A percentile compares a stretch with the other conserved stretches of the same genome.
These are phyloP conservation scores for Pyronema domesticum DNA, from an alignment of 495 filamentous ascomycete species.

Conservation along the genomic window DNA sequence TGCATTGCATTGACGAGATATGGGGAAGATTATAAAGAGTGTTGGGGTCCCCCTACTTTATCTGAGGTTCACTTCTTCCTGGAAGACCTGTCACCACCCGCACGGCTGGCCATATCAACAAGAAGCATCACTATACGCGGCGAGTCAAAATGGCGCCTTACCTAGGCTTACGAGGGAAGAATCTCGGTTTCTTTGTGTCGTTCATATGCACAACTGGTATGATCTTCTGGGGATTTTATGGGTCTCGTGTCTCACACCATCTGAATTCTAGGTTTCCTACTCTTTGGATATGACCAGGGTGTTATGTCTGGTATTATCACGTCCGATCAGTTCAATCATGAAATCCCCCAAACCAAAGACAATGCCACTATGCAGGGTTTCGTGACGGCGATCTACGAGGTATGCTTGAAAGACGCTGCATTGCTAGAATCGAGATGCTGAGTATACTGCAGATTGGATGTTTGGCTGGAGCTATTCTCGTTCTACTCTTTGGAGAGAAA, in stretches of 20 bases:
- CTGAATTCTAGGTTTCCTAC: conserved; percentile 67
- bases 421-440: no score
- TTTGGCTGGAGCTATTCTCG: conserved; percentile 53
- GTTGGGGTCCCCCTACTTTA: neutral
- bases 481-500: conserved; percentile 47
- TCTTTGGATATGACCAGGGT: conserved; percentile 97
- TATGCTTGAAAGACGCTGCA: conserved; percentile 29
- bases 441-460: conserved; percentile 45
- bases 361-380: conserved; percentile 60
- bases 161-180: conserved; percentile 45
- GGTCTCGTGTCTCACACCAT: conserved; percentile 30
- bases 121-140: neutral
- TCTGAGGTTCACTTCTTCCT: no score
- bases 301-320: conserved; percentile 99
- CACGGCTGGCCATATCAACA: no score
- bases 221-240: conserved; percentile 30
- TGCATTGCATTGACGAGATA: neutral
- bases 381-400: conserved; percentile 70
- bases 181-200: conserved; percentile 45
- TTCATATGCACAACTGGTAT: conserved; percentile 56
- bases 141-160: conserved; percentile 22
- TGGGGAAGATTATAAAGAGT: neutral
- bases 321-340: conserved; percentile 54
- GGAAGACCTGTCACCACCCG: no score
- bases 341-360: conserved; percentile 47